Conservation (phyloP, 176 grass and related monocot species). For the Lolium perenne region DNA sequence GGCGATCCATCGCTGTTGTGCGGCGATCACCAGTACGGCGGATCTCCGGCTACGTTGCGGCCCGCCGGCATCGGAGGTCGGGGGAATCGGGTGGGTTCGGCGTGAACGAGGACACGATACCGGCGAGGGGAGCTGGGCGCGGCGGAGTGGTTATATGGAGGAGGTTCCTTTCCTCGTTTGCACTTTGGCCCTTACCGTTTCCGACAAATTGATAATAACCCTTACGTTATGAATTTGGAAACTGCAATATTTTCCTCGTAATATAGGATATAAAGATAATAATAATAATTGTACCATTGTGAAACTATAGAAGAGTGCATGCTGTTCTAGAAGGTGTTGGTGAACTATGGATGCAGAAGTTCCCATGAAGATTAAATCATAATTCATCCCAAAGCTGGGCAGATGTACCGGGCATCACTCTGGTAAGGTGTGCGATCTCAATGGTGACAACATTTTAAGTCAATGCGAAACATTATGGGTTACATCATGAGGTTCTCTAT, state of each 20-base stretch:
- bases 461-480: background rate
- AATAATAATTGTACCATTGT: background rate
- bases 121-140: constrained; percentile 35
- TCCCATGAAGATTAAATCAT: background rate
- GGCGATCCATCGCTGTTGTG: constrained; percentile 41
- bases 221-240: background rate
- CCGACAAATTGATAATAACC: background rate
- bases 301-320: background rate
- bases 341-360: background rate
- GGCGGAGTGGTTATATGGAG: constrained; percentile 24
- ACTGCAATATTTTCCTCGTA: background rate
- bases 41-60: constrained; percentile 40
- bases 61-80: constrained; percentile 51
- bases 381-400: background rate
- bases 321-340: background rate
- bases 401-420: background rate
- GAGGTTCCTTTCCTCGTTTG: constrained; percentile 29
- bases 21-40: constrained; percentile 52
- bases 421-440: background rate
- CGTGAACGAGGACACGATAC: constrained; percentile 39
- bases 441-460: background rate
- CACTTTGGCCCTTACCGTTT: background rate
- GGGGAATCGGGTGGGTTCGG: background rate
- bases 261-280: background rate
- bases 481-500: no score